Conservation (phyloP, 768 basidiomycete species). For the Boletus patriciae region DNA sequence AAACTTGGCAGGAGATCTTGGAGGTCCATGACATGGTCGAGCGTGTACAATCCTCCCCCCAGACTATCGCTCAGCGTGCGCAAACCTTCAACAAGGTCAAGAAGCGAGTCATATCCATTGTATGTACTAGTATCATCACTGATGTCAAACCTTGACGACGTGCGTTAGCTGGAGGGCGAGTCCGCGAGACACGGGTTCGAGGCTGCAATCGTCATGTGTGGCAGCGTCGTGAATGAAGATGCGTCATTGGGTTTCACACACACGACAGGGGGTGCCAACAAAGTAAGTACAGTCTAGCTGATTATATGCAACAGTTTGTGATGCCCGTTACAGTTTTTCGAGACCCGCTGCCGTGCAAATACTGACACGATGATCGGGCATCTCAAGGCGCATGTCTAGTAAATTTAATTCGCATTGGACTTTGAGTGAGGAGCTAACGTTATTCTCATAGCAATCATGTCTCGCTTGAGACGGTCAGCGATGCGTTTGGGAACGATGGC, state of each 20-base stretch:
- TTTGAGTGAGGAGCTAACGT: not conserved
- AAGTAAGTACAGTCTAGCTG: not conserved
- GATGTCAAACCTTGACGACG: not conserved
- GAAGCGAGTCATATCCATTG: not conserved
- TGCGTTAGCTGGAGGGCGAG: not conserved
- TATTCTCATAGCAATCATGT: not conserved
- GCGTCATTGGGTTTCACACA: not conserved
- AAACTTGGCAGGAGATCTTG: slow-evolving; percentile 8
- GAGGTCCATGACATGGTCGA: not conserved
- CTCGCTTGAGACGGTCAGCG: not conserved
- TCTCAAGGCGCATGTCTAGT: slow-evolving; percentile 10
- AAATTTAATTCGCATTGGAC: not conserved
- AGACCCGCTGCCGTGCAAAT: not conserved
- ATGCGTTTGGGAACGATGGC: too few species aligned
- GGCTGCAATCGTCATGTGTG: slow-evolving; percentile 3
- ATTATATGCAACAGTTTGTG: not conserved
- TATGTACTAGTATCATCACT: not conserved
- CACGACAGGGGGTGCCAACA: not conserved
- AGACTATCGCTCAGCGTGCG: not conserved
- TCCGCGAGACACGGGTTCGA: not conserved
- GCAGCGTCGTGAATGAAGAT: slow-evolving; percentile 1
- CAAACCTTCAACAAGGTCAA: not conserved
- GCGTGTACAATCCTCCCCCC: not conserved
- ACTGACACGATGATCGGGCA: not conserved
- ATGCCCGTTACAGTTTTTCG: not conserved